Evolutionary conservation across 2,329 filamentous ascomycete species (phyloP).

Genomic region (Blastomyces gilchristii): DNA sequence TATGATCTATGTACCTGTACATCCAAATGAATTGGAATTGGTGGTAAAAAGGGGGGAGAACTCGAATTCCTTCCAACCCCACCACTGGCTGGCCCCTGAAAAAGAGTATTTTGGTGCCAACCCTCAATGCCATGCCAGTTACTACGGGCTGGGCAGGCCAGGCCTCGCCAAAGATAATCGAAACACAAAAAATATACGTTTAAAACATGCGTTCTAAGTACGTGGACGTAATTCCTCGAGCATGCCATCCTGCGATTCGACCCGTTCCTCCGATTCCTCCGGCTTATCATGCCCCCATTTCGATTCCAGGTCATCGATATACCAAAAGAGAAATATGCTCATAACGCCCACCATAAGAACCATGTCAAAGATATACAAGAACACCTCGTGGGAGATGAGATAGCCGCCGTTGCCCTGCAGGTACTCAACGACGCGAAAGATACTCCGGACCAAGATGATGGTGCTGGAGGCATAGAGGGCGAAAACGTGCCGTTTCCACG

Average conservation of each 20-base stretch:
- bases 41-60: neutral
- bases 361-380: constrained; percentile 20
- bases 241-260: neutral
- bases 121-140: neutral
- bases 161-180: neutral
- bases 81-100: too few relatives aligned
- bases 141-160: neutral
- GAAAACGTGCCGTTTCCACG: constrained; percentile 27
- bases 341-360: constrained; percentile 18
- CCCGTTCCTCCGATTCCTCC: neutral
- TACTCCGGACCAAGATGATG: constrained; percentile 17
- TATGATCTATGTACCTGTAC: neutral
- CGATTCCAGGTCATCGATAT: neutral
- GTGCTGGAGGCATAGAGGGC: constrained; percentile 16
- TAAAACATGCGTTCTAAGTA: neutral
- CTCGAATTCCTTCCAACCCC: neutral
- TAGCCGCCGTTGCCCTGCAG: constrained; percentile 17
- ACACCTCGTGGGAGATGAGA: constrained; percentile 18
- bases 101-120: neutral
- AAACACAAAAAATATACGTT: neutral
- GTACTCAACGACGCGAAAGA: constrained; percentile 21
- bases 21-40: neutral
- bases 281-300: neutral
- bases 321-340: constrained; percentile 16
- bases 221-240: neutral